Base-by-base conservation (phyloP, 306 rosid genomes). In the Rosa persica region DNA sequence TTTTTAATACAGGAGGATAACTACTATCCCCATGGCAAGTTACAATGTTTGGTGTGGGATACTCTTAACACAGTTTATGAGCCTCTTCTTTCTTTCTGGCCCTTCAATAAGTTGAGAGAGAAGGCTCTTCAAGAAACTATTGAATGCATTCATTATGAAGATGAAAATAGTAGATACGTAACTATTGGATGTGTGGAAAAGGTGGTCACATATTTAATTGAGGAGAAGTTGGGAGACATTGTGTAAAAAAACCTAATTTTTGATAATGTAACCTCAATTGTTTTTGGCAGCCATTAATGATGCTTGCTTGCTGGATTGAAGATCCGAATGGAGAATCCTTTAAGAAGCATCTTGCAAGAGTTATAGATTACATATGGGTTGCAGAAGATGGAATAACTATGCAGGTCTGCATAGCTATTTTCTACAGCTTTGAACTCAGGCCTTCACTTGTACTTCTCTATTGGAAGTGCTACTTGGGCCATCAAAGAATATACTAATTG, bases 371-470 rank as follows among this genome's bases (percentile, higher is more conserved):
- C 55, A 4, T 85, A 15, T 81, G 81, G 80, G 22, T 81, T 19
- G 81, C 79, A n/a, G 88, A 85, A 81, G 88, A 85, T 85, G 88
- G 88, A 74, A 62, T 85, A 12, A 85, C 48, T 52, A 70, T 70
- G 51, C 88, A 85, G 76, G 85, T 84, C 17, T 12, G 39, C 22
- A 6, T 19, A 9, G 16, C 39, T 23, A 44, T 44, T 42, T 68
- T 30, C 55, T 30, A 44, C n/a, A 44, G 16, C 42, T 1, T 22
- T 66, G 16, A 8, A 7, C 8, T 47, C 7, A 6, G 23, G 27
- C 43, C 17, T 13, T 74, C 23, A 38, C 8, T 15, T 49, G 16
- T 30, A 7, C 11, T 2, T 44, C 20, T 11, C 25, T 6, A 19
- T 49, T 49, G 16, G 42, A 71, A 5, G 15, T 70, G 12, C 34